Base-by-base conservation (phyloP, 139 green algal species). In the Chlorella sp. region DNA sequence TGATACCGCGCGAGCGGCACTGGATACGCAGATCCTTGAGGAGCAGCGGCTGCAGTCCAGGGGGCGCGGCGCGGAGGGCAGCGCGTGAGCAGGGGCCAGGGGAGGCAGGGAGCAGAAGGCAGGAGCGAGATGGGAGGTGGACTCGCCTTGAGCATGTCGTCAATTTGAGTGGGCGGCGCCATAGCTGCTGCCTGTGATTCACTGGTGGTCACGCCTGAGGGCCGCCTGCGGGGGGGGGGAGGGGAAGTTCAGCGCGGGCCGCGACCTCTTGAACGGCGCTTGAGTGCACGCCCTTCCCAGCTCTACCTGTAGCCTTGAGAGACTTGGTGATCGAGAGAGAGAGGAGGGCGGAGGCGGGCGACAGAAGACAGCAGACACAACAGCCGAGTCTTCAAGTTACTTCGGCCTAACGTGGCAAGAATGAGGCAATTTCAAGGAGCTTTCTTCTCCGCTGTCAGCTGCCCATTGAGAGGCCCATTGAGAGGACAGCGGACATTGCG, bases 1-100 rank as follows among this genome's bases (percentile, higher is more conserved):
- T 95, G 19, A 98, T n/a, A 21, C 92, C 92, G 24, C 92, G 89
- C 0, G 93, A 91, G 26, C 95, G 91, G 91, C 94, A 96, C 85
- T 96, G 90, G n/a, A 91, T 93, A 11, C 95, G 91, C 75, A 97
- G 91, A 77, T 97, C 95, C 86, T 96, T 95, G 40, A 96, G 85
- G 15, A 96, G 89, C 82, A 96, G 42, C 11, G 86, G 80, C 81
- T 91, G 91, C 15, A 95, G 28, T 53, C 42, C 4, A 19, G 7
- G 18, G 19, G 14, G 75, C 24, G 64, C 22, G 64, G 64, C 22
- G 64, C 64, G 7, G 40, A 22, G 1, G 24, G 3, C 78, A 68
- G 78, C 39, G 73, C 68, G 3, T 60, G 28, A 11, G 32, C 78
- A 66, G 39, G 26, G 75, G 69, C 11, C 64, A 21, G 68, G 68